These are phyloP conservation scores for Monosporascus sp. DNA, from an alignment of 2,329 filamentous ascomycete species.

Conservation along the genomic window DNA sequence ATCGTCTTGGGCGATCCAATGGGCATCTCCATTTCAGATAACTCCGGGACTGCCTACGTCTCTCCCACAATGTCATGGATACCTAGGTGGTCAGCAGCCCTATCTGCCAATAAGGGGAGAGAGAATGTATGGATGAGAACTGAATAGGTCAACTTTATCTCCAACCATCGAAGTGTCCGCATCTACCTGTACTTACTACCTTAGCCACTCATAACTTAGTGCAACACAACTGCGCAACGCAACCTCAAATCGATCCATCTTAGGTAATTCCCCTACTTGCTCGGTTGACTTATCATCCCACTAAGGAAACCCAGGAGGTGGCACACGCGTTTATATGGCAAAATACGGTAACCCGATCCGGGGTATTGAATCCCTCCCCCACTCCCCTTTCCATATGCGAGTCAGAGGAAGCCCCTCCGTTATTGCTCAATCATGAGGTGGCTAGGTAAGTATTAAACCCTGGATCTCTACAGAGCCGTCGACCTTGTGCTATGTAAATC, in stretches of 20 bases:
- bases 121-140: background rate
- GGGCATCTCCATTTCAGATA: background rate
- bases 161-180: background rate
- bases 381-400: too few relatives aligned
- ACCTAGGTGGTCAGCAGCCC: background rate
- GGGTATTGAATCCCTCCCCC: too few relatives aligned
- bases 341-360: too few relatives aligned
- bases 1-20: background rate
- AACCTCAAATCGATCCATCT: background rate
- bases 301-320: background rate
- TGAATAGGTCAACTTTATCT: background rate
- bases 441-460: background rate
- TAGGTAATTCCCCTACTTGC: background rate
- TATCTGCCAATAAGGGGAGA: too few relatives aligned
- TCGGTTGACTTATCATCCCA: background rate
- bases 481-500: too few relatives aligned
- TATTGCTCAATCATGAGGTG: background rate
- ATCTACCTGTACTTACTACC: background rate
- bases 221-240: background rate
- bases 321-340: background rate
- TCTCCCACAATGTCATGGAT: too few relatives aligned
- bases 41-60: too few relatives aligned
- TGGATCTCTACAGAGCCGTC: too few relatives aligned
- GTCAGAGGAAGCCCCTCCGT: background rate
- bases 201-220: background rate